These are phyloP conservation scores for Begonia masoniana DNA, from an alignment of 306 rosid genomes.

Conservation along the genomic window DNA sequence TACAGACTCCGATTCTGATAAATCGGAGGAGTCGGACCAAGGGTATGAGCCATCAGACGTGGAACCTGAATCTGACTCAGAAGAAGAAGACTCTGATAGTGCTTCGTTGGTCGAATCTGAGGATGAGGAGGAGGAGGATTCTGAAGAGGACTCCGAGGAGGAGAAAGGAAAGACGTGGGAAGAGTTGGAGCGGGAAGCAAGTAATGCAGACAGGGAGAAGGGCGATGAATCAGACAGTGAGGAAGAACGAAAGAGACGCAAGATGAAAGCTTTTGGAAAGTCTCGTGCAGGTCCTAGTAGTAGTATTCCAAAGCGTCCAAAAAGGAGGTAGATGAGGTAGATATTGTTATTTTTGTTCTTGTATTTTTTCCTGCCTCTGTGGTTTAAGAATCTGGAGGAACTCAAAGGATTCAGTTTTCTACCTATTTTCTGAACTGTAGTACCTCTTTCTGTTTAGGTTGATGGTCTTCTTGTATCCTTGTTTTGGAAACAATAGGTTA, in stretches of 20 bases:
- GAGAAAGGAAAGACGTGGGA: constrained; percentile 82
- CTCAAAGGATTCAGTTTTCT: too few species aligned
- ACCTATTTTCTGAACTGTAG: too few species aligned
- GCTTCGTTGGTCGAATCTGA: constrained; percentile 85
- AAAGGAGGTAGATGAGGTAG: too few species aligned
- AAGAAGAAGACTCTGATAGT: constrained; percentile 70
- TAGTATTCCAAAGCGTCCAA: too few species aligned
- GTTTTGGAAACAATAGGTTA: too few species aligned
- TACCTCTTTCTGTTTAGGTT: background rate
- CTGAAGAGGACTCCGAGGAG: constrained; percentile 32
- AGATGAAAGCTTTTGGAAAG: constrained; percentile 75
- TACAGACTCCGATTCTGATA: constrained; percentile 78
- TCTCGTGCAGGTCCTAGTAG: constrained; percentile 33
- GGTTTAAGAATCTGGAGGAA: too few species aligned
- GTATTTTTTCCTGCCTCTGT: too few species aligned
- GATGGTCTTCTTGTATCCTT: background rate
- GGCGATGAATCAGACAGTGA: constrained; percentile 87
- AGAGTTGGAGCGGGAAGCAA: constrained; percentile 95
- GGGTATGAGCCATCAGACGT: constrained; percentile 83
- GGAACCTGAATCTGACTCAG: constrained; percentile 81
- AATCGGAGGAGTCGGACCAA: constrained; percentile 72
- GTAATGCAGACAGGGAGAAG: constrained; percentile 84
- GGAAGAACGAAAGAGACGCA: constrained; percentile 84
- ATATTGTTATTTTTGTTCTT: too few species aligned
- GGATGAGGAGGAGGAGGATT: constrained; percentile 44